Percentiles rank a stretch among this genome's conserved stretches.
These are phyloP conservation scores for Saccharomyces hybrid DNA, from an alignment of 1,139 yeast genomes.

Conservation along the genomic window DNA sequence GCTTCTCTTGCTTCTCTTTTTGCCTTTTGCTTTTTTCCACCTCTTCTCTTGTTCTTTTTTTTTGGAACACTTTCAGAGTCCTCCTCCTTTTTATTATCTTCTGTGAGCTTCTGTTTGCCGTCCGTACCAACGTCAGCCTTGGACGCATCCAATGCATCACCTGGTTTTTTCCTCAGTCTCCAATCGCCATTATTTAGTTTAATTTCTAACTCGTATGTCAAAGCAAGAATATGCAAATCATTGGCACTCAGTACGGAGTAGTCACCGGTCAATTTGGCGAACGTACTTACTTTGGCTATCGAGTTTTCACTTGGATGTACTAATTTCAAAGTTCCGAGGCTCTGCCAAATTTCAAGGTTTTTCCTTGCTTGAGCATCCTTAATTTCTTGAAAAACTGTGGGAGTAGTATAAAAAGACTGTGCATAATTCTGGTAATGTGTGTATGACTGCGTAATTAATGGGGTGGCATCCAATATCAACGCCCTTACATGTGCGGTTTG, in stretches of 20 bases:
- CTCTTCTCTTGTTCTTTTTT: constrained; percentile 51
- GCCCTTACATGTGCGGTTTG: constrained; percentile 37
- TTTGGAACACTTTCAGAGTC: constrained; percentile 9
- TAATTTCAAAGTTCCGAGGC: constrained; percentile 42
- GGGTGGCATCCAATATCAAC: constrained; percentile 88
- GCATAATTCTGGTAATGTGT: constrained; percentile 67
- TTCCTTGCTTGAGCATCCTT: constrained; percentile 78
- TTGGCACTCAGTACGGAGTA: constrained; percentile 77
- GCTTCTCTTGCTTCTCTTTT: constrained; percentile 35
- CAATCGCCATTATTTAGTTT: constrained; percentile 62
- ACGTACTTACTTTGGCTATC: constrained; percentile 58
- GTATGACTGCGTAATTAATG: constrained; percentile 81
- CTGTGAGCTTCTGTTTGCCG: constrained; percentile 11
- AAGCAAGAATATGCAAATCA: constrained; percentile 87
- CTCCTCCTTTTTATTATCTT: constrained; percentile 6
- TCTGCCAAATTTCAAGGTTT: constrained; percentile 74
- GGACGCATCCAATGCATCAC: constrained; percentile 37
- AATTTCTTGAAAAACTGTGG: constrained; percentile 82
- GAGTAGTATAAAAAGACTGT: constrained; percentile 69
- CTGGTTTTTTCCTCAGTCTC: constrained; percentile 66
- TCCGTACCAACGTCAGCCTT: constrained; percentile 9
- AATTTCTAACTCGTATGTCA: constrained; percentile 78
- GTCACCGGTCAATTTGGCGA: constrained; percentile 89
- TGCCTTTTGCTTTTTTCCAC: constrained; percentile 56
- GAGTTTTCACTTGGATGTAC: constrained; percentile 70